Conservation (phyloP, 2,329 filamentous ascomycete genomes). For the Penicillium nordicum region DNA sequence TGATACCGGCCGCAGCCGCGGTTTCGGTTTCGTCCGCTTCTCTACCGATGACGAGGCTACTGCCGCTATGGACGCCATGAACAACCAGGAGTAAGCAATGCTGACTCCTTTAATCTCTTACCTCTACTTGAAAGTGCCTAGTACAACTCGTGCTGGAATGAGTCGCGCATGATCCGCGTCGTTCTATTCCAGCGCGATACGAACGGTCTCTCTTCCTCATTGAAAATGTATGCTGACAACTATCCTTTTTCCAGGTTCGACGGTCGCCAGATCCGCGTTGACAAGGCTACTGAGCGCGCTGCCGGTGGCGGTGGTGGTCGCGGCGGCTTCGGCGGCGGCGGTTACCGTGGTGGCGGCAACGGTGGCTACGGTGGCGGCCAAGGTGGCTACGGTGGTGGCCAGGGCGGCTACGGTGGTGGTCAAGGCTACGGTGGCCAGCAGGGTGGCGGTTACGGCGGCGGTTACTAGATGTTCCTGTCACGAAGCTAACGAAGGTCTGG, state of each 20-base stretch:
- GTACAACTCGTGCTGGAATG: background rate
- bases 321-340: slow-evolving; percentile 3
- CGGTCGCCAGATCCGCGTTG: slow-evolving; percentile 9
- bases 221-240: background rate
- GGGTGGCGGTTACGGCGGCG: slow-evolving; percentile 4
- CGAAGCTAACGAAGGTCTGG: slow-evolving; percentile 7
- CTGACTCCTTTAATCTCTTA: background rate
- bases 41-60: slow-evolving; percentile 9
- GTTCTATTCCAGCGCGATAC: background rate
- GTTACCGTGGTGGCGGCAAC: slow-evolving; percentile 3
- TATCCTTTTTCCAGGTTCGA: background rate
- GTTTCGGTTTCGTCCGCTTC: slow-evolving; percentile 13
- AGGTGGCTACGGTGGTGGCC: slow-evolving; percentile 4
- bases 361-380: slow-evolving; percentile 4
- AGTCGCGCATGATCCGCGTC: background rate
- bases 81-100: slow-evolving; percentile 8
- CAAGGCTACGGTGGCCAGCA: slow-evolving; percentile 1
- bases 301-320: slow-evolving; percentile 6
- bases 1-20: slow-evolving; percentile 11
- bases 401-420: slow-evolving; percentile 2
- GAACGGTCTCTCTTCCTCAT: background rate
- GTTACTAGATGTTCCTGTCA: slow-evolving; percentile 6
- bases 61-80: slow-evolving; percentile 8
- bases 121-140: background rate
- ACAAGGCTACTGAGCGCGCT: slow-evolving; percentile 11